Evolutionary conservation across 225 moss, liverwort and hornwort species (phyloP).

Genomic region (Pseudoscleropodium purum): DNA sequence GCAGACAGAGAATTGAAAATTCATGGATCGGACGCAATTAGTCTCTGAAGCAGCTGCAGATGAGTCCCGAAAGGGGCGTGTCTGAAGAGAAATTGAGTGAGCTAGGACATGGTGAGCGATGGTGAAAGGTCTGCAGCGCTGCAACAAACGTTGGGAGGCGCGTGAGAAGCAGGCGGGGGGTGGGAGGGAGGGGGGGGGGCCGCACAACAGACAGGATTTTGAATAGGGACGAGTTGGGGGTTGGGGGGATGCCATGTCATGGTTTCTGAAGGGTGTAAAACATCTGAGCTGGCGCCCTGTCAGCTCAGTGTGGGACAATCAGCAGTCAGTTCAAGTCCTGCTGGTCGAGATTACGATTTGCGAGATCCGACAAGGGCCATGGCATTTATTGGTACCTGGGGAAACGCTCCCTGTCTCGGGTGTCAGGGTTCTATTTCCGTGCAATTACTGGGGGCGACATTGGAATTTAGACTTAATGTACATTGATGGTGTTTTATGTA

Average conservation of each 20-base stretch:
- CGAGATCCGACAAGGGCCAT: not conserved
- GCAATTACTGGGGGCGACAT: not conserved
- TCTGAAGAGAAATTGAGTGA: not conserved
- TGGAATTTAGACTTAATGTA: not conserved
- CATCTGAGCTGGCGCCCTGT: not conserved
- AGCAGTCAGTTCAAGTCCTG: not conserved
- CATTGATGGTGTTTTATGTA: not conserved
- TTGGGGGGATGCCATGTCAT: not conserved
- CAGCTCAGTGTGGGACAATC: not conserved
- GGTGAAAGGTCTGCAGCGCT: not conserved
- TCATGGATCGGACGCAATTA: not conserved
- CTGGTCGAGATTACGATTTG: not conserved
- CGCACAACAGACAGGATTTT: not conserved
- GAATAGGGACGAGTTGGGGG: not conserved
- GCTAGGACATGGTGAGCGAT: not conserved
- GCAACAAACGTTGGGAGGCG: not conserved
- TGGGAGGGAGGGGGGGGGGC: too few species aligned
- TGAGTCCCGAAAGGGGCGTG: too few species aligned
- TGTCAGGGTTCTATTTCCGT: not conserved
- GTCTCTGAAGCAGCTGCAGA: not conserved
- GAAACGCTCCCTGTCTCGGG: not conserved
- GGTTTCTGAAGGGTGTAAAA: too few species aligned
- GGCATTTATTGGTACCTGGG: not conserved
- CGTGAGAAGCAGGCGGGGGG: not conserved
- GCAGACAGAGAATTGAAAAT: not conserved